Evolutionary conservation across 2,329 filamentous ascomycete genomes (phyloP), one percentile per base, ranked within the genome.

Genomic region (Diatrype stigma): DNA sequence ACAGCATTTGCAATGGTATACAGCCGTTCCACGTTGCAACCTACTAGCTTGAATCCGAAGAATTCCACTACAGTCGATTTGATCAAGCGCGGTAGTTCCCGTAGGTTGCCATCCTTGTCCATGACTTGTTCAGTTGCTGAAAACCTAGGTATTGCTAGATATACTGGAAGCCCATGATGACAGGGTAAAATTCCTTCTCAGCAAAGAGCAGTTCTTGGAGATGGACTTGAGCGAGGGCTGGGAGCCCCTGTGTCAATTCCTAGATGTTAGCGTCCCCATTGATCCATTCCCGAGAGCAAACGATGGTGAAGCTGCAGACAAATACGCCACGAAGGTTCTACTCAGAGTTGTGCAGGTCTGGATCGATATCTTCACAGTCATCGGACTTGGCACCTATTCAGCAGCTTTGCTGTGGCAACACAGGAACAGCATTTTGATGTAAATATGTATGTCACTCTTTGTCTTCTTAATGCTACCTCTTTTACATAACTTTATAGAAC

Each of bases 211-310:
- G 19, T 47, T 64, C 4, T 47, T 64, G 5, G 56, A 60, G n/a
- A 61, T 63, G 60, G 51, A 63, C 10, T 49, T 65, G 26, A 52
- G 59, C 6, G 51, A 63, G 8, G 61, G 60, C 2, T 65, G 61
- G 63, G 56, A 30, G 23, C 57, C 63, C n/a, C 35, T 63, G 30
- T 60, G 56, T 42, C 45, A 55, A 42, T 64, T 64, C 32, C 47
- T 64, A 26, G 51, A 44, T 16, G 46, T 58, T 14, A 60, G 60
- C 0, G 48, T 57, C 8, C 61, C 60, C 3, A 50, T 62, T 11
- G 55, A 58, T 4, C 54, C 56, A 4, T 59, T 65, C 4, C 61
- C 61, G 0, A 53, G 52, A 11, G 55, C 58, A 2, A 65, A 65
- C 28, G 61, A 64, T n/a, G 56, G 50, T 1, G 53, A 62, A 19